A percentile compares a stretch with the other conserved stretches of the same genome.
Evolutionary conservation across 2,329 filamentous ascomycete genomes (phyloP).

Genomic region (Penicillium sp.): DNA sequence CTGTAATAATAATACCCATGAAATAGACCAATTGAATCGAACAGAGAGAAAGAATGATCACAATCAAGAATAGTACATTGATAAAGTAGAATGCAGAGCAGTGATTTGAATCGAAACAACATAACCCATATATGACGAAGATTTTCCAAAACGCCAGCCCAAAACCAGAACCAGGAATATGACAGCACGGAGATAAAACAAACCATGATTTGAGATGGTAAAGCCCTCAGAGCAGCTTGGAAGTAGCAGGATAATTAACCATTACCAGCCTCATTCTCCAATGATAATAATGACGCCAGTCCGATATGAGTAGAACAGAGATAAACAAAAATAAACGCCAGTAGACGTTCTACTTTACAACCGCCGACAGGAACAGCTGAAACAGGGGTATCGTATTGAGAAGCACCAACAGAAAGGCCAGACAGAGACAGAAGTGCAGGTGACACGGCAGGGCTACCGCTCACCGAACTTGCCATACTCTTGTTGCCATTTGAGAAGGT

Average conservation of each 20-base stretch:
- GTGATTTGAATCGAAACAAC: not conserved
- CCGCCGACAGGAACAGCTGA: slow-evolving; percentile 6
- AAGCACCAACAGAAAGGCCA: slow-evolving; percentile 17
- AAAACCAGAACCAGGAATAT: not conserved
- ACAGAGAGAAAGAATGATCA: not conserved
- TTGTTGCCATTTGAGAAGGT: slow-evolving; percentile 83
- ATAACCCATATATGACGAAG: slow-evolving; percentile 1
- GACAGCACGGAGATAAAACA: not conserved
- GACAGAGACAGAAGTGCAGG: slow-evolving; percentile 5
- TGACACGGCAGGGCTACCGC: slow-evolving; percentile 35
- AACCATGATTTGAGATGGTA: not conserved
- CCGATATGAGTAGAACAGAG: slow-evolving; percentile 13
- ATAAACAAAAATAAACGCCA: slow-evolving; percentile 4
- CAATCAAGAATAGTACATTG: not conserved
- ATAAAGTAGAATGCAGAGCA: not conserved
- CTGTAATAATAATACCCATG: not conserved
- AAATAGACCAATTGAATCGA: too few relatives aligned
- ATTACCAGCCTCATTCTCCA: slow-evolving; percentile 7
- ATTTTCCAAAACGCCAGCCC: slow-evolving; percentile 2
- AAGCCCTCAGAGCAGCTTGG: not conserved
- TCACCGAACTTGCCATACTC: slow-evolving; percentile 61
- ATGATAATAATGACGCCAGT: slow-evolving; percentile 19
- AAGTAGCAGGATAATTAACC: slow-evolving; percentile 1
- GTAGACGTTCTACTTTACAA: slow-evolving; percentile 22
- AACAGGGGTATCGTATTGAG: slow-evolving; percentile 25